Percentiles rank a stretch among this genome's conserved stretches.
Conservation (phyloP, 306 rosid genomes). For the Spatholobus suberectus region DNA sequence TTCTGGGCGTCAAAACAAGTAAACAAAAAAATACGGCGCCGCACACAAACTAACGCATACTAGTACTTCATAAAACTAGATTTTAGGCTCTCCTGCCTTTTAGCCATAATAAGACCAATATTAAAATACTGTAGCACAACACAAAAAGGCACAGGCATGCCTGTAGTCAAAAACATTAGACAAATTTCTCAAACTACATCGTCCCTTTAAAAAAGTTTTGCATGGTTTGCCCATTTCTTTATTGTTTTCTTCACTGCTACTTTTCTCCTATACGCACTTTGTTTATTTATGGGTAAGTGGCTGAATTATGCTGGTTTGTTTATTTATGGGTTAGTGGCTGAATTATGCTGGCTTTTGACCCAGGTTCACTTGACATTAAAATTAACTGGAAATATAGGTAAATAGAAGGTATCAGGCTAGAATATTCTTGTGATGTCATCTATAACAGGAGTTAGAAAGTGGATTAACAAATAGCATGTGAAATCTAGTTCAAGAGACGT, state of each 20-base stretch:
- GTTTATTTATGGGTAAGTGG: neutral
- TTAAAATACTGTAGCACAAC: neutral
- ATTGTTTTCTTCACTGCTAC: neutral
- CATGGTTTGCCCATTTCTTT: neutral
- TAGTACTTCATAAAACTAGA: neutral
- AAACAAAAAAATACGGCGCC: constrained; percentile 12
- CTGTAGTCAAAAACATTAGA: constrained; percentile 35
- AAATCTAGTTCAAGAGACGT: constrained; percentile 24
- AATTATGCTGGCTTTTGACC: neutral
- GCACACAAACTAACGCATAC: neutral
- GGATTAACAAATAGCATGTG: neutral
- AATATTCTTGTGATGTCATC: neutral
- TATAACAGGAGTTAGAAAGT: neutral
- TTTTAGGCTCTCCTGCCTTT: neutral
- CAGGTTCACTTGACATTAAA: neutral
- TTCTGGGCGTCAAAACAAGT: neutral
- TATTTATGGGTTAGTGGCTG: neutral
- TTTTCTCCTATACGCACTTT: neutral
- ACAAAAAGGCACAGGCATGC: neutral
- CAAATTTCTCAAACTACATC: neutral
- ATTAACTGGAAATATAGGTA: neutral
- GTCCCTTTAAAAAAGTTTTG: neutral
- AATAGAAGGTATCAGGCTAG: neutral
- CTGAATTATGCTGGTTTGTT: neutral
- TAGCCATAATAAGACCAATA: neutral